These are phyloP conservation scores for Azolla pinnata DNA, from an alignment of 75 land plant genomes.

Conservation along the genomic window DNA sequence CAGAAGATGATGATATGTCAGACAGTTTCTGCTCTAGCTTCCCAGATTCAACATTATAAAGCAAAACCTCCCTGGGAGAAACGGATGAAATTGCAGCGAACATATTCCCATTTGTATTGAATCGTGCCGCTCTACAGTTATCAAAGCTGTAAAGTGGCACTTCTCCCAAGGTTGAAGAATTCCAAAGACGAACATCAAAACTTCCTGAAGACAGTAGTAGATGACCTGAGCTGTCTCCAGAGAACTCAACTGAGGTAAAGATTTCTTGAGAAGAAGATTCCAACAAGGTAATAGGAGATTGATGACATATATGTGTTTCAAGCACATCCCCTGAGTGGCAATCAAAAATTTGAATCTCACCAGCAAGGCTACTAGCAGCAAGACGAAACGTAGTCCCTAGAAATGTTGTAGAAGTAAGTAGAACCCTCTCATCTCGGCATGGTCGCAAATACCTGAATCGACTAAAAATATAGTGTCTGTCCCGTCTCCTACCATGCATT, in stretches of 20 bases:
- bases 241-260: slow-evolving; percentile 12
- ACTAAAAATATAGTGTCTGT: slow-evolving; percentile 93
- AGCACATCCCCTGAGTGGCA: slow-evolving; percentile 52
- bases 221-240: slow-evolving; percentile 34
- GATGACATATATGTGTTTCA: slow-evolving; percentile 61
- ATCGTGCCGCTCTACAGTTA: slow-evolving; percentile 69
- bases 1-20: slow-evolving; percentile 38
- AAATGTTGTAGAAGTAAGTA: slow-evolving; percentile 67
- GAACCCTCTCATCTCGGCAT: slow-evolving; percentile 73
- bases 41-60: slow-evolving; percentile 65
- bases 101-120: slow-evolving; percentile 62
- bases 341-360: slow-evolving; percentile 88
- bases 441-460: slow-evolving; percentile 91
- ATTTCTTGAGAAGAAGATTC: slow-evolving; percentile 39
- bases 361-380: slow-evolving; percentile 79
- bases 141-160: slow-evolving; percentile 76
- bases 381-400: slow-evolving; percentile 59
- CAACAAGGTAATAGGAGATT: slow-evolving; percentile 47
- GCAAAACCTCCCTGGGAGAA: slow-evolving; percentile 53
- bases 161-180: slow-evolving; percentile 50
- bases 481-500: slow-evolving; percentile 55
- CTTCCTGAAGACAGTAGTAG: slow-evolving; percentile 71
- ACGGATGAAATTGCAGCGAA: slow-evolving; percentile 76
- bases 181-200: slow-evolving; percentile 81
- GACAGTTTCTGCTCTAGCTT: slow-evolving; percentile 51